Evolutionary conservation across 352 stramenopile species (phyloP).

Genomic region (Albugo candida): DNA sequence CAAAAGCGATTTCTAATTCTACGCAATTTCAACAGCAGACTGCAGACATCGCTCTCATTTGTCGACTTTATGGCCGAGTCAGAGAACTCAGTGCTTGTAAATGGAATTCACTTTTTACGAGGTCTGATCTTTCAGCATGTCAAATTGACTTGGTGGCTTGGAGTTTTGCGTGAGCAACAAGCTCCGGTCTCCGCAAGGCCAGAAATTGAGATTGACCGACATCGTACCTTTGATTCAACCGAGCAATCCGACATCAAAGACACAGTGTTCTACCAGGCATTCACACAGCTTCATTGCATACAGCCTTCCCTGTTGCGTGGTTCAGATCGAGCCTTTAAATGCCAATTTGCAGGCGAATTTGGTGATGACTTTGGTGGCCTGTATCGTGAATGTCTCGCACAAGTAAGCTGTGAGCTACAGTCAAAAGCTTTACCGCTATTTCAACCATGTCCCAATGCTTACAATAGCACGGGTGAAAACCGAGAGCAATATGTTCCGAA

Average conservation of each 20-base stretch:
- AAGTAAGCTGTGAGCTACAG: conserved; percentile 78
- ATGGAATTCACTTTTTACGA: conserved; percentile 30
- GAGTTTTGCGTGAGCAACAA: conserved; percentile 73
- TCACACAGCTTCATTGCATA: conserved; percentile 65
- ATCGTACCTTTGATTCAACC: conserved; percentile 41
- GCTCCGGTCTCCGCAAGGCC: conserved; percentile 51
- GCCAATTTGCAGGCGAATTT: conserved; percentile 81
- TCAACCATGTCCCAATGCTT: conserved; percentile 73
- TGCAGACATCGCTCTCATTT: conserved; percentile 72
- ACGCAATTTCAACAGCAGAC: conserved; percentile 72
- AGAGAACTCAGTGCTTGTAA: conserved; percentile 34
- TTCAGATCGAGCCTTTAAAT: conserved; percentile 80
- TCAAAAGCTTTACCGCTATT: conserved; percentile 69
- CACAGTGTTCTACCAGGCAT: conserved; percentile 72
- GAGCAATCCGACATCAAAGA: conserved; percentile 37
- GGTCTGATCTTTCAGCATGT: conserved; percentile 73
- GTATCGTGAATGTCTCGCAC: conserved; percentile 77
- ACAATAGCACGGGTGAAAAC: conserved; percentile 72
- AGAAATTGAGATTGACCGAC: conserved; percentile 74
- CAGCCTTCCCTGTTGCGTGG: conserved; percentile 72
- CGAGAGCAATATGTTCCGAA: conserved; percentile 76
- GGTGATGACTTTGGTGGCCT: conserved; percentile 80
- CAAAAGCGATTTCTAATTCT: conserved; percentile 71
- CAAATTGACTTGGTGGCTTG: conserved; percentile 78
- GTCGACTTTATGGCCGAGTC: conserved; percentile 64